Evolutionary conservation across 176 grass and related monocot species (phyloP).

Genomic region (Bothriochloa decipiens): DNA sequence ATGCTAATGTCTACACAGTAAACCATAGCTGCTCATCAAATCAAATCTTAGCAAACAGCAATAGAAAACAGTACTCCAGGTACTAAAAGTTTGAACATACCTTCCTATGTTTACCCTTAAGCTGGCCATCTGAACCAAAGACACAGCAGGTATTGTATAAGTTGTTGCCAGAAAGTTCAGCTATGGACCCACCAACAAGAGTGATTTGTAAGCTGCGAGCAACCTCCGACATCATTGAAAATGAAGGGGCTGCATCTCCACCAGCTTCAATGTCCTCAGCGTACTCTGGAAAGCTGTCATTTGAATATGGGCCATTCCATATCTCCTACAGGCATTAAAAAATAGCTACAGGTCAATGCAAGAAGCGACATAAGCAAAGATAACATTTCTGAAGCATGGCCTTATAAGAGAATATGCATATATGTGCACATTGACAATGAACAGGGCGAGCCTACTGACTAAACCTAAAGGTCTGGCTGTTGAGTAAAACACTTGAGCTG

Average conservation of each 20-base stretch:
- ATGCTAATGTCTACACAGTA: not conserved
- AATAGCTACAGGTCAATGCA: not conserved
- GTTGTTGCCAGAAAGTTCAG: slow-evolving; percentile 71
- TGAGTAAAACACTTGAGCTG: not conserved
- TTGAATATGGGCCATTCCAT: slow-evolving; percentile 93
- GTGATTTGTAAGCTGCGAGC: slow-evolving; percentile 72
- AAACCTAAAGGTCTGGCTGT: not conserved
- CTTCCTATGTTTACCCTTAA: slow-evolving; percentile 96
- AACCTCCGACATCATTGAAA: slow-evolving; percentile 85
- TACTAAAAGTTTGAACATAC: slow-evolving; percentile 30
- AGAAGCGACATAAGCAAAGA: not conserved
- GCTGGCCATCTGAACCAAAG: slow-evolving; percentile 87
- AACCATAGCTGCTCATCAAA: not conserved
- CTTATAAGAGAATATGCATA: not conserved
- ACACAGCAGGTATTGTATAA: slow-evolving; percentile 94
- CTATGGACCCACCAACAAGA: slow-evolving; percentile 94
- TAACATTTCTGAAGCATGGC: not conserved
- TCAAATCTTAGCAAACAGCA: not conserved
- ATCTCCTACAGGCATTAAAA: slow-evolving; percentile 75
- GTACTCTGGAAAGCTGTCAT: slow-evolving; percentile 90
- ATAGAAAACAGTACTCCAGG: not conserved
- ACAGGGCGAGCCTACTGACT: not conserved
- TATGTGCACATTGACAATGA: not conserved
- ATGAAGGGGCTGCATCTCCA: slow-evolving; percentile 74
- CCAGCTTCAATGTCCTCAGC: slow-evolving; percentile 95